Evolutionary conservation across 2,329 filamentous ascomycete genomes (phyloP), one percentile per base, ranked within the genome.

Genomic region (Trichoderma atroviride): DNA sequence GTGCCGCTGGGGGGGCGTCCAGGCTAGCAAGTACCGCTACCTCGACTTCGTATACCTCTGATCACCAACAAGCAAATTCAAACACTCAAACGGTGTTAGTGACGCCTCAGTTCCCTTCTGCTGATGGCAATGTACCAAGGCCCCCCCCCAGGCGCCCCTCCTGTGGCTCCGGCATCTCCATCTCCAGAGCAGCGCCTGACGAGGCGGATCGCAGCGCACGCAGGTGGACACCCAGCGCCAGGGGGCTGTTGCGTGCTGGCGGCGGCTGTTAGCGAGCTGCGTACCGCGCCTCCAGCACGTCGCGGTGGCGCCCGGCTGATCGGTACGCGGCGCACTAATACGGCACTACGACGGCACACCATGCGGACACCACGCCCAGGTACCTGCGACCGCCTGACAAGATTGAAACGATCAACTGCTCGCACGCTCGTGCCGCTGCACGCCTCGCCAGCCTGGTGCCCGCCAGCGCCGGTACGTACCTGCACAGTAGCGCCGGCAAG

Each of bases 111-210:
- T 33, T 9, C 1, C 9, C 9, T 1, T 33, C 2, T 33, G 43
- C 19, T 50, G 43, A 50, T 50, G 19, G 6, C 43, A 22, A 50
- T 50, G 47, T 50, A 9, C 47, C 47, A 50, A 5, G n/a, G 47
- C n/a, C n/a, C 27, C 14, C n/a, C n/a, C 27, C 14, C 27, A 31
- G 29, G 55, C n/a, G 40, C 40, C 37, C 37, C 37, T 47, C 43
- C n/a, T n/a, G 43, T n/a, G 43, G 43, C 43, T 19, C 31, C 33
- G 14, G 52, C 47, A 40, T 43, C 56, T 62, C 31, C 47, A 40
- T 43, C 56, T 62, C 31, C 68, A 31, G 47, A 31, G 33, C 65
- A 53, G 53, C 68, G 68, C 68, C 68, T 69, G 55, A 69, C 53
- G 67, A 67, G 50, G 62, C 52, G 62, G 52, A 53, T 43, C 47